Conservation (phyloP, 2,329 filamentous ascomycete species). For the Pezizomycotina sp. region DNA sequence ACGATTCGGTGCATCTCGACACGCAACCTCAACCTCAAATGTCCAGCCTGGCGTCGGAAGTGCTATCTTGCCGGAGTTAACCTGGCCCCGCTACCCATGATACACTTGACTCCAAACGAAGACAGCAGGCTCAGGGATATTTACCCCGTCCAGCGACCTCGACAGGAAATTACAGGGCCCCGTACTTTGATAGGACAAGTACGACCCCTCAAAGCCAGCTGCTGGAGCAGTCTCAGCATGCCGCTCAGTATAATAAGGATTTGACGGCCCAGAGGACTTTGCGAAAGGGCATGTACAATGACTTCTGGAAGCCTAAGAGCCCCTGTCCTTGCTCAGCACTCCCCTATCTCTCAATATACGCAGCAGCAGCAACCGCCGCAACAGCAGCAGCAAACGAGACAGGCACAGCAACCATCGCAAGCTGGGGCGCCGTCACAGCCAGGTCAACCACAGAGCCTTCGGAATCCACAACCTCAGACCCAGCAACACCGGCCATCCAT, state of each 20-base stretch:
- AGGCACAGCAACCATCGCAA: no score
- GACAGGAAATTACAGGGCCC: constrained; percentile 78
- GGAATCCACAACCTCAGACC: constrained; percentile 5
- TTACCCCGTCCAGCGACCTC: constrained; percentile 62
- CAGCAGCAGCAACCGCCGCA: no score
- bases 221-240: constrained; percentile 68
- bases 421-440: constrained; percentile 6
- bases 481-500: constrained; percentile 32
- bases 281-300: constrained; percentile 56
- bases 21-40: constrained; percentile 51
- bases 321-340: constrained; percentile 19
- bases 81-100: constrained; percentile 62
- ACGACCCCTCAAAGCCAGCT: constrained; percentile 62
- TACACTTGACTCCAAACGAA: constrained; percentile 63
- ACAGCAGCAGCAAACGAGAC: no score
- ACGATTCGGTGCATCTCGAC: constrained; percentile 48
- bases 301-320: constrained; percentile 57
- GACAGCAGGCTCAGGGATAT: constrained; percentile 67
- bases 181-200: constrained; percentile 76
- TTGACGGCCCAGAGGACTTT: constrained; percentile 65
- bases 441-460: constrained; percentile 5
- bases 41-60: constrained; percentile 56
- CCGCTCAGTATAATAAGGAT: constrained; percentile 77
- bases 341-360: constrained; percentile 18
- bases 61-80: constrained; percentile 45